Conservation (phyloP, 257 asterid genomes). For the Solanum pennellii region DNA sequence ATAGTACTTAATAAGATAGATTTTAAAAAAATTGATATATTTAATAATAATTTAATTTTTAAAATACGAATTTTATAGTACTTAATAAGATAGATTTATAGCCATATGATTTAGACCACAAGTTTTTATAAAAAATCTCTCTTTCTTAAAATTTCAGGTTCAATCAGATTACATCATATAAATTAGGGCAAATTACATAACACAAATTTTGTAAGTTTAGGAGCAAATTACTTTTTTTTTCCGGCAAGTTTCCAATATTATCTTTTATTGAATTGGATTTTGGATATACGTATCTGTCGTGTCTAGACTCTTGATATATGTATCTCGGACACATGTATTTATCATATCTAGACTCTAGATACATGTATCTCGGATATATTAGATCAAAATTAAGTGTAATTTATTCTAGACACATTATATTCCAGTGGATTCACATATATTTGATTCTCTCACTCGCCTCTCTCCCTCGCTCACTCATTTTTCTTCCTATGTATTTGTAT, state of each 20-base stretch:
- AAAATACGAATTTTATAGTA: too few species aligned
- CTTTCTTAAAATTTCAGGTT: too few species aligned
- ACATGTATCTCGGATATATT: too few species aligned
- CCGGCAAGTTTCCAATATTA: neutral
- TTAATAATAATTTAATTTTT: too few species aligned
- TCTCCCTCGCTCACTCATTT: neutral
- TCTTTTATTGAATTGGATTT: too few species aligned
- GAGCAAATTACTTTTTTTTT: too few species aligned
- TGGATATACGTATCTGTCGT: neutral
- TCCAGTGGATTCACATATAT: neutral
- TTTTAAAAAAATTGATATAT: too few species aligned
- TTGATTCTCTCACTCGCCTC: neutral
- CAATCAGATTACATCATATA: neutral
- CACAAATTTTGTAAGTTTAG: neutral
- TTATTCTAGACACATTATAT: neutral
- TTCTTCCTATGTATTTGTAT: too few species aligned
- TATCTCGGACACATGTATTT: too few species aligned
- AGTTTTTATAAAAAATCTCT: too few species aligned
- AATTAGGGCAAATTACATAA: neutral
- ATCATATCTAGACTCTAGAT: too few species aligned
- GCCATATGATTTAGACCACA: neutral
- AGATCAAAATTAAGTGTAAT: neutral
- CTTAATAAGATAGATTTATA: too few species aligned
- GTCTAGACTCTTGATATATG: neutral
- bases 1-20: neutral